These are phyloP conservation scores for Cladophialophora chaetospira DNA, from an alignment of 2,329 filamentous ascomycete species.

Conservation along the genomic window DNA sequence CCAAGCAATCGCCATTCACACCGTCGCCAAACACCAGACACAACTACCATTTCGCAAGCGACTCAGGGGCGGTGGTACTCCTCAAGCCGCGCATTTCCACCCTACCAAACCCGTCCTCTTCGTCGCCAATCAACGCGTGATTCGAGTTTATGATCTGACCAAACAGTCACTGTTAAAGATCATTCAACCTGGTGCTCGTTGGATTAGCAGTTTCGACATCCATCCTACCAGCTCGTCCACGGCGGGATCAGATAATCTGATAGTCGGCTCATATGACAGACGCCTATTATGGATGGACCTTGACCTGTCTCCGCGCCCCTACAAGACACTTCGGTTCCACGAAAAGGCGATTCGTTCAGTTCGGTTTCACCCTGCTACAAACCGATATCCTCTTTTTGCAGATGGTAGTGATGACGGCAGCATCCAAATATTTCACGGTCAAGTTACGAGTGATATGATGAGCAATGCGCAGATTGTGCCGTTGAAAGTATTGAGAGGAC, in stretches of 20 bases:
- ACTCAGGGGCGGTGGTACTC: conserved; percentile 69
- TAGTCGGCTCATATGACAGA: conserved; percentile 92
- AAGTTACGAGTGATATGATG: conserved; percentile 91
- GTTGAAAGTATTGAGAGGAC: conserved; percentile 88
- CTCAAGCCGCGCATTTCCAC: conserved; percentile 92
- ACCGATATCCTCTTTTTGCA: conserved; percentile 80
- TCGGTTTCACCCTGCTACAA: conserved; percentile 73
- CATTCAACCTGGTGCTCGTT: conserved; percentile 86
- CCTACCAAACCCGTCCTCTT: conserved; percentile 91
- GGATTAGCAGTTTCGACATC: conserved; percentile 92
- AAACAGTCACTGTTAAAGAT: conserved; percentile 91
- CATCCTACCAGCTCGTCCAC: conserved; percentile 85
- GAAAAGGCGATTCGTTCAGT: conserved; percentile 86
- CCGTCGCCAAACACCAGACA: conserved; percentile 88
- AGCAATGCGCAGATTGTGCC: conserved; percentile 96
- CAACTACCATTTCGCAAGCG: conserved; percentile 85
- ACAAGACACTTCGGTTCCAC: conserved; percentile 97
- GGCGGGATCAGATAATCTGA: conserved; percentile 86
- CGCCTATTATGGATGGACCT: conserved; percentile 95
- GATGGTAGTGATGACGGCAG: conserved; percentile 94
- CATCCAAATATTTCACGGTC: conserved; percentile 94
- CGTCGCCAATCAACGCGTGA: conserved; percentile 89
- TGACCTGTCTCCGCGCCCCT: conserved; percentile 84
- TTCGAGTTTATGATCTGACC: conserved; percentile 91
- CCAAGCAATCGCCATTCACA: conserved; percentile 85